Conservation (phyloP, 768 basidiomycete genomes). For the Leucogyrophana mollusca region DNA sequence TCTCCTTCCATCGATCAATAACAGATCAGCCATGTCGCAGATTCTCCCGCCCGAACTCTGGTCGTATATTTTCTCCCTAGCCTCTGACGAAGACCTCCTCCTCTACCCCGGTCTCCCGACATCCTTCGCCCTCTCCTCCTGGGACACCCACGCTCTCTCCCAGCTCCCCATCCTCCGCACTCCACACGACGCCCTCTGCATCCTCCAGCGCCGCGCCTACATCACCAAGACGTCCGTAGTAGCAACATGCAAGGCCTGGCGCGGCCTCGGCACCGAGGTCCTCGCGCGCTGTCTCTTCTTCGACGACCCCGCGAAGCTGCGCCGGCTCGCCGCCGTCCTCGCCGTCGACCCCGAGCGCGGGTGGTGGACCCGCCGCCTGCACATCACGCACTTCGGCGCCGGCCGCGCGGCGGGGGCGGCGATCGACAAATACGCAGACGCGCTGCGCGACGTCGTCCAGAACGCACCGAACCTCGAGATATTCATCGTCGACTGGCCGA, state of each 20-base stretch:
- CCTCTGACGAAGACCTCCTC: constrained; percentile 69
- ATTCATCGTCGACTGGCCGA: constrained; percentile 66
- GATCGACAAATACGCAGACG: constrained; percentile 49
- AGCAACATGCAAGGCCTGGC: constrained; percentile 65
- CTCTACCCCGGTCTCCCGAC: constrained; percentile 62
- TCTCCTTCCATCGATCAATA: no score
- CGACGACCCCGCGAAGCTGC: constrained; percentile 54
- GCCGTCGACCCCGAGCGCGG: constrained; percentile 54
- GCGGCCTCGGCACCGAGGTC: constrained; percentile 58
- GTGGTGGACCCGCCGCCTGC: constrained; percentile 75
- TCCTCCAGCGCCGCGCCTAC: constrained; percentile 60
- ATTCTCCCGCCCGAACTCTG: constrained; percentile 69
- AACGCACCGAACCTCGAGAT: constrained; percentile 69
- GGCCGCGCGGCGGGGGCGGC: constrained; percentile 35
- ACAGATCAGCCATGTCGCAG: constrained; percentile 20
- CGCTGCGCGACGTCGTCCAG: constrained; percentile 58
- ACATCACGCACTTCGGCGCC: constrained; percentile 53
- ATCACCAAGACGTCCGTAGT: constrained; percentile 73
- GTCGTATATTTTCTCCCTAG: constrained; percentile 68
- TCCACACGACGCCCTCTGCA: constrained; percentile 56
- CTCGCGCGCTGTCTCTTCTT: constrained; percentile 72
- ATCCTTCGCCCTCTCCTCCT: constrained; percentile 60
- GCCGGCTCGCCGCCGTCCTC: constrained; percentile 50
- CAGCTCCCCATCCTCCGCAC: constrained; percentile 39
- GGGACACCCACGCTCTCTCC: constrained; percentile 49